Base-by-base conservation (phyloP, 495 filamentous ascomycete species). In the Penicillium lividum region DNA sequence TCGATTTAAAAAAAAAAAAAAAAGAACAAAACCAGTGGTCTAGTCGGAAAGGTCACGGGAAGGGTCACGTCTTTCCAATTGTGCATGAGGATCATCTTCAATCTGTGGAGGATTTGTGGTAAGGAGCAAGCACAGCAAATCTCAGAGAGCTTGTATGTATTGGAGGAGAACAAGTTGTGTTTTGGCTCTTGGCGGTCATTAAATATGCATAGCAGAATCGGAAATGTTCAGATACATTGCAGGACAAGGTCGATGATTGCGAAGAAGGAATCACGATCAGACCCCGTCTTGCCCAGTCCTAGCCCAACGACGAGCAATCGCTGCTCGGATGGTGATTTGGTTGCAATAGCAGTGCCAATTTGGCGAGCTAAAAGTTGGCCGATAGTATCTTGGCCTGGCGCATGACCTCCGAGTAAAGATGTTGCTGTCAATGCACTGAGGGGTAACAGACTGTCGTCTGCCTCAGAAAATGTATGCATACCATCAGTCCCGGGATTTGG, bases 341-440 rank as follows among this genome's bases (percentile, higher is more conserved):
- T 84, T 33, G 84, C 74, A 57, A 98, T 83, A 11, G 86, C 83
- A 64, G 84, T 93, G 6, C 89, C 94, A 58, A 97, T 90, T 66
- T 97, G 92, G 51, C 89, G 89, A 38, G 91, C 91, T 68, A 91
- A 86, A 5, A 96, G 82, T 74, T 97, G 94, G 28, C 90, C 93
- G 16, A 93, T 65, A 0, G 88, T 89, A 61, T 97, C 91, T 38
- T 93, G 81, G 49, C 90, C 88, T 56, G 89, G 79, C 16, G 84
- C 85, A 30, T 90, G 88, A 11, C 87, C 92, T n/a, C 94, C 94
- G 4, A 98, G 80, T 3, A 98, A 71, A 0, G 94, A 96, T 45
- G 86, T 95, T 3, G 94, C 89, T 5, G 92, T 97, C 34, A 98
- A 76, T 64, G 90, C 86, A 34, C 83, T 77, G 47, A 93, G 80